A percentile compares a stretch with the other conserved stretches of the same genome.
These are phyloP conservation scores for Garcia nutans DNA, from an alignment of 345 rosid species.

Conservation along the genomic window DNA sequence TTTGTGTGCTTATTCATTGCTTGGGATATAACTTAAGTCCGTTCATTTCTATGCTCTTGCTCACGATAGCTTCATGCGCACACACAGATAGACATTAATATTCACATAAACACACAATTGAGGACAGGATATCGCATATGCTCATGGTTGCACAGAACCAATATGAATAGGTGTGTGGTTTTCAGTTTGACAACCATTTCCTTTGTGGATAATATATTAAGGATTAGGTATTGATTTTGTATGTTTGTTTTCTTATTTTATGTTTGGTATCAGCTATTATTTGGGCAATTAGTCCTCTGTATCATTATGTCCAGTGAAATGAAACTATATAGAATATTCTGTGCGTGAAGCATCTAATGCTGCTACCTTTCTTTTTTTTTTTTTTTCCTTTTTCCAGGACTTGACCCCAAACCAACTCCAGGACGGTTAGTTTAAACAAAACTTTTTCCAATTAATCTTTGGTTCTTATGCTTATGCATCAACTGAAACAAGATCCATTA, in stretches of 20 bases:
- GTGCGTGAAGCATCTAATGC: constrained; percentile 3
- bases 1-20: not conserved
- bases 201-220: not conserved
- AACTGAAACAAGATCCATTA: constrained; percentile 2
- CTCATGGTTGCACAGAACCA: too few relatives aligned
- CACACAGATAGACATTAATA: too few relatives aligned
- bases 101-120: not conserved
- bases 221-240: not conserved
- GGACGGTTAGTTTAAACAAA: constrained; percentile 55
- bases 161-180: not conserved
- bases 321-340: not conserved
- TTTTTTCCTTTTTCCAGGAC: constrained; percentile 45
- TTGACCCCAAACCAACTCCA: constrained; percentile 90
- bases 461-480: constrained; percentile 1
- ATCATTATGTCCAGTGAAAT: not conserved
- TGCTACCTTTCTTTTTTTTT: not conserved
- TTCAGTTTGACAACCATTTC: not conserved
- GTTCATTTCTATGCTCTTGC: not conserved
- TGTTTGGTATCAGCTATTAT: not conserved
- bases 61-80: not conserved
- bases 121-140: not conserved
- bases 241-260: constrained; percentile 1
- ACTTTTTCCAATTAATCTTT: not conserved
- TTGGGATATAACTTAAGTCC: not conserved
- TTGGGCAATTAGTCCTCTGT: not conserved